Evolutionary conservation across 2,329 filamentous ascomycete species (phyloP).

Genomic region (Cladosporium colombiae): DNA sequence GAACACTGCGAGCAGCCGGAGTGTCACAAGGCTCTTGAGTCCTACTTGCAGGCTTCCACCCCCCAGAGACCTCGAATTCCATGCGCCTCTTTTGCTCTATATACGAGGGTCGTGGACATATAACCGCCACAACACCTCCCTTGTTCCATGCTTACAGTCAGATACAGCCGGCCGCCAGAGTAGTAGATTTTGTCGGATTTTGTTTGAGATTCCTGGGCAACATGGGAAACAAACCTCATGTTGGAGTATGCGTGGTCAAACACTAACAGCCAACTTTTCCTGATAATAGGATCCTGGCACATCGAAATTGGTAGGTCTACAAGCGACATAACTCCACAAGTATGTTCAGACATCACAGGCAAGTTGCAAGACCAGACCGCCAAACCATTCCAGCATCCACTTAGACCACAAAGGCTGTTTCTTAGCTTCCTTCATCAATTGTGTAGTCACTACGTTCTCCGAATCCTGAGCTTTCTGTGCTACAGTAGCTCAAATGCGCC

Average conservation of each 20-base stretch:
- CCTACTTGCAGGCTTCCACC: too few relatives aligned
- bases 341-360: background rate
- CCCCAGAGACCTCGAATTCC: too few relatives aligned
- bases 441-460: too few relatives aligned
- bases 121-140: background rate
- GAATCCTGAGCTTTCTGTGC: background rate
- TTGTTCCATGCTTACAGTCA: slow-evolving; percentile 2
- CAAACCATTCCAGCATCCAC: background rate
- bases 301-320: background rate
- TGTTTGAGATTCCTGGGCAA: too few relatives aligned
- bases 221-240: background rate
- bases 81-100: background rate
- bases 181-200: background rate
- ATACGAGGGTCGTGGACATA: background rate
- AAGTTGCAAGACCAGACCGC: background rate
- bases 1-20: background rate
- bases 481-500: background rate
- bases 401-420: background rate
- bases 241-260: background rate
- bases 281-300: background rate
- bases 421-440: background rate
- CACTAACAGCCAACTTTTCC: background rate
- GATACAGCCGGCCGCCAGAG: background rate
- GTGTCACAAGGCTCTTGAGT: too few relatives aligned
- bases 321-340: background rate